These are phyloP conservation scores for Fomitiporia mediterranea DNA, from an alignment of 1,284 basidiomycete species.

Conservation along the genomic window DNA sequence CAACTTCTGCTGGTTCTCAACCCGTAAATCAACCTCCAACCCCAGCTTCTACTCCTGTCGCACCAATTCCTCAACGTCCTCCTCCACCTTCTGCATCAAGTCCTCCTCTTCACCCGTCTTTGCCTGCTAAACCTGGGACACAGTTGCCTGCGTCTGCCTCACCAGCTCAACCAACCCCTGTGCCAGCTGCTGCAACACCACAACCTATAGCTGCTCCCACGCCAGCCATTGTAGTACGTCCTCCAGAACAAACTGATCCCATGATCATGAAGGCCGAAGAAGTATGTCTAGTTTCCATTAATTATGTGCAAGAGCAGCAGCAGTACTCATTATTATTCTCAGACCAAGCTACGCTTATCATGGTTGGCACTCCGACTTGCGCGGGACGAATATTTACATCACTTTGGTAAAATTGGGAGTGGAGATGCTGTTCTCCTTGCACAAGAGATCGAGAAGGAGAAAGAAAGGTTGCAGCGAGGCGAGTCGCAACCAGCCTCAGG, in stretches of 20 bases:
- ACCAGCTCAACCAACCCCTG: constrained; percentile 21
- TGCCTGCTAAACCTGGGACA: constrained; percentile 49
- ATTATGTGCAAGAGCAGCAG: background rate
- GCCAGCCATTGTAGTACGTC: constrained; percentile 26
- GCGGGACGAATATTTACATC: constrained; percentile 63
- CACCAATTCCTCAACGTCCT: constrained; percentile 21
- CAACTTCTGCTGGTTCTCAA: constrained; percentile 22
- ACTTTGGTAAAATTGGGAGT: constrained; percentile 76
- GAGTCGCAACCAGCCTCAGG: constrained; percentile 15
- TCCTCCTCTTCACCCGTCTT: constrained; percentile 59
- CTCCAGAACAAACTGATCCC: constrained; percentile 36
- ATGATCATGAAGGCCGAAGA: constrained; percentile 58
- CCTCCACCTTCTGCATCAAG: constrained; percentile 24
- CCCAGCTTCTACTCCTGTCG: constrained; percentile 19
- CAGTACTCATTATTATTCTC: constrained; percentile 11
- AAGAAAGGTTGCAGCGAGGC: constrained; percentile 32
- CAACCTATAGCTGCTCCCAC: constrained; percentile 22
- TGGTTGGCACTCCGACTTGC: constrained; percentile 77
- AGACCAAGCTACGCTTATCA: constrained; percentile 69
- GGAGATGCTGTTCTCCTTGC: constrained; percentile 62
- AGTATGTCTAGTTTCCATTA: constrained; percentile 33
- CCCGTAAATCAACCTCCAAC: constrained; percentile 9
- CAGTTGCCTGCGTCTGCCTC: constrained; percentile 31
- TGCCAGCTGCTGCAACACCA: constrained; percentile 16
- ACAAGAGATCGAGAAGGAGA: constrained; percentile 65